Evolutionary conservation across 345 rosid genomes (phyloP).

Genomic region (Kandelia obovata): DNA sequence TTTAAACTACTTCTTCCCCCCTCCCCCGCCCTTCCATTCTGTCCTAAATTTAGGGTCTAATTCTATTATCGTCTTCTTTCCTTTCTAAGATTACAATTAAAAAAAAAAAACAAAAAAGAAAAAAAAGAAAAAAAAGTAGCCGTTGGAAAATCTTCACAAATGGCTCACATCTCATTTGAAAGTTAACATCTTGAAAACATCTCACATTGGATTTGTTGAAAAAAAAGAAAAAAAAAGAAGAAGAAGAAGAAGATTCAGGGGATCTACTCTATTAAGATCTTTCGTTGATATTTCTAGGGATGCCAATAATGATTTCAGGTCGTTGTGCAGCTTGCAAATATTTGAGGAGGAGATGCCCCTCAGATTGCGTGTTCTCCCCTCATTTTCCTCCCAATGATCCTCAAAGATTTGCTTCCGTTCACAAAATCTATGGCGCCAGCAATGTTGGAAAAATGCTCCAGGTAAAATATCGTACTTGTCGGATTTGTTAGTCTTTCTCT

Average conservation of each 20-base stretch:
- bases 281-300: background rate
- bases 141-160: constrained; percentile 26
- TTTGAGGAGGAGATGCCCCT: constrained; percentile 62
- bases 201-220: constrained; percentile 6
- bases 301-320: constrained; percentile 16
- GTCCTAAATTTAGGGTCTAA: background rate
- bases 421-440: constrained; percentile 72
- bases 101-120: background rate
- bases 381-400: constrained; percentile 57
- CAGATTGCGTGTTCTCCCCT: constrained; percentile 65
- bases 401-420: constrained; percentile 52
- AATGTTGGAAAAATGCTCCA: constrained; percentile 67
- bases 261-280: background rate
- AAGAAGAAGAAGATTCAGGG: background rate
- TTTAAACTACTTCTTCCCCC: background rate
- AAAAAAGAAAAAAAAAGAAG: background rate
- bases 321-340: constrained; percentile 70
- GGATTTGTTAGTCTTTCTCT: too few species aligned
- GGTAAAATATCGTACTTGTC: constrained; percentile 18
- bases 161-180: too few species aligned
- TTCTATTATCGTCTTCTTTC: constrained; percentile 11
- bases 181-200: background rate
- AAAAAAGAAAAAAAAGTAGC: constrained; percentile 15
- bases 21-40: background rate
- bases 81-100: constrained; percentile 12